Evolutionary conservation across 2,329 filamentous ascomycete species (phyloP), one percentile per base, ranked within the genome.

Genomic region (Periconia sp.): DNA sequence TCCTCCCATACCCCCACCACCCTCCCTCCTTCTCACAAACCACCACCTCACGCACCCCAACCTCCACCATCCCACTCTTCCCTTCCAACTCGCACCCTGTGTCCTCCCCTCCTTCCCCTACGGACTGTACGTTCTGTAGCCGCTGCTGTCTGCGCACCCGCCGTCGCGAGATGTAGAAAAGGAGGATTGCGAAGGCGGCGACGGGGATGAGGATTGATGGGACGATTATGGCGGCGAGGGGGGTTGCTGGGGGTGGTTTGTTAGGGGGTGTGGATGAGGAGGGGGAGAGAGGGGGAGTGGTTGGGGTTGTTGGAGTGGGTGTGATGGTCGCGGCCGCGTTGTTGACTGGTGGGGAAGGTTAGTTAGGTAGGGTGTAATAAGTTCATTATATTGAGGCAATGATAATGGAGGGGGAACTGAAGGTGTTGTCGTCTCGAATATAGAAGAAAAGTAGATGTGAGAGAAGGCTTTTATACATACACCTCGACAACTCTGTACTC

Each of bases 401-500:
- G n/a, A n/a, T n/a, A 23, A 8, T 3, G 18, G 14, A 15, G 8
- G 18, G 33, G 9, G 19, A n/a, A n/a, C n/a, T n/a, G n/a, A n/a
- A n/a, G n/a, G n/a, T n/a, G n/a, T n/a, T n/a, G n/a, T n/a, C n/a
- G n/a, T n/a, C n/a, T n/a, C n/a, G n/a, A n/a, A n/a, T n/a, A n/a
- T n/a, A n/a, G 41, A 35, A 30, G 10, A 27, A 42, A 2, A 33
- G 8, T n/a, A 41, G 30, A n/a, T n/a, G 23, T 7, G 30, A 42
- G 13, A 37, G 35, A 18, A 17, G 17, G 41, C 42, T 11, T 23
- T 18, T 13, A 37, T 7, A 54, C 58, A 23, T 53, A 58, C 56
- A 58, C 45, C 46, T 50, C 2, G 50, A 35, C 35, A 58, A 48
- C 45, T 58, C 56, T 6, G 56, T 61, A 17, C 49, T 61, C 35